Conservation (phyloP, 2,329 filamentous ascomycete species). For the Fusarium sp. region DNA sequence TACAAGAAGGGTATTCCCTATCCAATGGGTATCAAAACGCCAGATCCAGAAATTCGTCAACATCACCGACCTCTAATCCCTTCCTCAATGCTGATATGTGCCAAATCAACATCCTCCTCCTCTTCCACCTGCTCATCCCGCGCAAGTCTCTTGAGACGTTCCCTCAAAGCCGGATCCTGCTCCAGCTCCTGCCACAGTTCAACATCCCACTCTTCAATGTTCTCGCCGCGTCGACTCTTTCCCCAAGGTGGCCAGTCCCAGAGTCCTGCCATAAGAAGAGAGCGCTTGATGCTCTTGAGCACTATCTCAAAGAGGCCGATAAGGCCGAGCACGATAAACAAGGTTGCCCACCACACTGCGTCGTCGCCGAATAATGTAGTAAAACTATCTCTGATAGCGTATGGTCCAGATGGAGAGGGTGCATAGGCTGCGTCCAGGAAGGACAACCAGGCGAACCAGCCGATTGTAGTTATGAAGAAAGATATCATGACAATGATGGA, state of each 20-base stretch:
- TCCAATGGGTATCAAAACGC: constrained; percentile 47
- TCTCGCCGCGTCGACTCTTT: constrained; percentile 51
- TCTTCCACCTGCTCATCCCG: constrained; percentile 51
- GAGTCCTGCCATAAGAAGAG: constrained; percentile 60
- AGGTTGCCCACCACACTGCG: constrained; percentile 78
- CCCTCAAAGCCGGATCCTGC: constrained; percentile 61
- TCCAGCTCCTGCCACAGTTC: constrained; percentile 72
- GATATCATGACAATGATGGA: constrained; percentile 71
- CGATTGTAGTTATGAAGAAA: constrained; percentile 71
- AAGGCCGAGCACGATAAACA: constrained; percentile 73
- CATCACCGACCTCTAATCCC: constrained; percentile 30
- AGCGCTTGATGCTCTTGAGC: constrained; percentile 64
- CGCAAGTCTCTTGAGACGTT: constrained; percentile 59
- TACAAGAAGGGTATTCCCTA: constrained; percentile 25
- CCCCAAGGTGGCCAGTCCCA: constrained; percentile 64
- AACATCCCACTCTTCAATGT: constrained; percentile 65
- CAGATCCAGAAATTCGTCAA: constrained; percentile 27
- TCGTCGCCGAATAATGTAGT: constrained; percentile 75
- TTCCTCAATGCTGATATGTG: constrained; percentile 35
- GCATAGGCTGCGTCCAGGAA: constrained; percentile 76
- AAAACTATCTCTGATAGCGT: constrained; percentile 78
- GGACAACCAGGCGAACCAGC: constrained; percentile 81
- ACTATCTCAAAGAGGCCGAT: constrained; percentile 76
- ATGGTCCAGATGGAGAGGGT: constrained; percentile 62
- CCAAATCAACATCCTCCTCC: constrained; percentile 43